Evolutionary conservation across 257 asterid species (phyloP), one percentile per base, ranked within the genome.

Genomic region (Nicotiana obtusifolia): DNA sequence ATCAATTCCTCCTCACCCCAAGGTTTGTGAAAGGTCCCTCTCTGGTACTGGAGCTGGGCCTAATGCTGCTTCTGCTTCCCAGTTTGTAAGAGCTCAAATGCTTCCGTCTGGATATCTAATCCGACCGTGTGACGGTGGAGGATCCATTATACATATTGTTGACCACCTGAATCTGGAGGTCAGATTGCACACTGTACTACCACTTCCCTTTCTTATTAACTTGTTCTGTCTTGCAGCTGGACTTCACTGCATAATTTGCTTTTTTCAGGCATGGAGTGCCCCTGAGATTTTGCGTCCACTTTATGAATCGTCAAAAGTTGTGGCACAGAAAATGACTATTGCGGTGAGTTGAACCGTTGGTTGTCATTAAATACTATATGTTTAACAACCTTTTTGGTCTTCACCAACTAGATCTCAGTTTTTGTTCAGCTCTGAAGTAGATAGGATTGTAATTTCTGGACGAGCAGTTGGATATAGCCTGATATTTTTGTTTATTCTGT

Each of bases 251-350:
- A 75, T 26, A 57, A 41, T 9, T 9, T 9, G 52, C 30, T n/a
- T 81, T 47, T 33, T 85, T 65, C 89, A 96, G 99, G 98, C 98
- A 0, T 91, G 98, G 97, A 93, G 94, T 41, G 98, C 93, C 85
- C 99, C 99, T 1, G 99, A 96, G 90, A 98, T 96, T 83, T 85
- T 96, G 31, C 92, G 98, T 16, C 99, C 99, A 41, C 98, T 94
- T 26, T 96, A 96, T 61, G 98, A 94, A 88, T 96, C 99, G 16
- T 91, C 99, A 1, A 91, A 92, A 87, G 88, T 94, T 60, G 85
- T 96, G 44, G 99, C 97, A 4, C 98, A 94, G 89, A 94, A 89
- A 83, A 93, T 89, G 87, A 94, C 98, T 11, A 90, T 93, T 86
- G 93, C 98, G 57, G 99, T 96, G 83, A 89, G 99, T 81, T 54